phyloP scores from a whole-genome alignment of 2,329 filamentous ascomycete genomes.

The Fusarium nygamai region DNA sequence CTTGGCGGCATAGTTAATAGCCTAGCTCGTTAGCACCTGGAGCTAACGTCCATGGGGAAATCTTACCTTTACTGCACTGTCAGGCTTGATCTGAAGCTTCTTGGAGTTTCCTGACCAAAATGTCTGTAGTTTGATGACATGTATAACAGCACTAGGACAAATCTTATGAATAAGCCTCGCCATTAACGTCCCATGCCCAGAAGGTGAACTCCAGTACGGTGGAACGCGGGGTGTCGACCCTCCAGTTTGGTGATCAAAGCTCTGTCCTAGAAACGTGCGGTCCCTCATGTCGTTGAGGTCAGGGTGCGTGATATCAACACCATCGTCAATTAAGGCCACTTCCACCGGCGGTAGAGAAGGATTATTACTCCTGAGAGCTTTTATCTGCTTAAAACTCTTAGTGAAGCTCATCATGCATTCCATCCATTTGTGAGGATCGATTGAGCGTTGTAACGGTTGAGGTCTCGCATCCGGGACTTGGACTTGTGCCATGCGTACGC shows the following conservation, averaged over 20 bases:
- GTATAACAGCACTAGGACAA: not conserved
- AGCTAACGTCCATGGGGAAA: rapidly evolving
- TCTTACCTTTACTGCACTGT: not conserved
- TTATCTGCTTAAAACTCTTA: not conserved
- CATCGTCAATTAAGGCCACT: not conserved
- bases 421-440: not conserved
- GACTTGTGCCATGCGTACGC: not conserved
- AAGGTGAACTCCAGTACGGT: not conserved
- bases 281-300: not conserved
- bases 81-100: not conserved
- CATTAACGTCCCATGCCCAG: not conserved
- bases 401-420: not conserved
- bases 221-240: not conserved
- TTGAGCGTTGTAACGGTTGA: not conserved
- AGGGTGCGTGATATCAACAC: not conserved
- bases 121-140: not conserved
- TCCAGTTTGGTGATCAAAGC: not conserved
- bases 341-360: not conserved
- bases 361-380: not conserved
- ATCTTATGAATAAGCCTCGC: not conserved
- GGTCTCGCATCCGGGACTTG: not conserved
- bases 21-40: not conserved
- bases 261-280: not conserved
- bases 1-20: not conserved
- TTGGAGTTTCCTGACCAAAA: not conserved